These are phyloP conservation scores for Rhizopus sp. DNA, from an alignment of 371 early-diverging fungal genomes.

Conservation along the genomic window DNA sequence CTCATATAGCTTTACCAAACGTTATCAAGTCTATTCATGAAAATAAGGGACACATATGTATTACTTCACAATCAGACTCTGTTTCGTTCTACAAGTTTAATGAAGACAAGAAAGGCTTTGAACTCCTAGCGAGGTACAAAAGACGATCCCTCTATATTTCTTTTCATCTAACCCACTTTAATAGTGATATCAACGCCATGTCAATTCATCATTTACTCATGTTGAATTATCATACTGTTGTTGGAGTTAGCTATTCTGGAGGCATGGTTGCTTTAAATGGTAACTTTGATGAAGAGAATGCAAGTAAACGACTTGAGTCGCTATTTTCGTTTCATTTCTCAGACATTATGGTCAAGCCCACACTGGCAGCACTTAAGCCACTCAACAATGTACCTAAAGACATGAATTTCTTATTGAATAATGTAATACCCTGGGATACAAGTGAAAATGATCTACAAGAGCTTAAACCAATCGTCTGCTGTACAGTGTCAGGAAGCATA, in stretches of 20 bases:
- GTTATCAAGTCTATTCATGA: slow-evolving; percentile 41
- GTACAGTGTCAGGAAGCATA: slow-evolving; percentile 36
- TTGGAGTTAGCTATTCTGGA: slow-evolving; percentile 33
- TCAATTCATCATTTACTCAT: slow-evolving; percentile 32
- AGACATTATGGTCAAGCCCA: slow-evolving; percentile 34
- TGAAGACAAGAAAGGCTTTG: slow-evolving; percentile 16
- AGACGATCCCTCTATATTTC: not conserved
- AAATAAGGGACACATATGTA: slow-evolving; percentile 31
- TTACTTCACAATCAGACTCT: slow-evolving; percentile 38
- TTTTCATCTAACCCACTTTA: not conserved
- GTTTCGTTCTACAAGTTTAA: slow-evolving; percentile 37
- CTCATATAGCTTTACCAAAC: slow-evolving; percentile 28
- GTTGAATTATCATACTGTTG: slow-evolving; percentile 23
- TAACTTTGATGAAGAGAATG: slow-evolving; percentile 25
- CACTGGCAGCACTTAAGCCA: slow-evolving; percentile 21
- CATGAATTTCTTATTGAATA: not conserved
- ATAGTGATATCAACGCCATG: slow-evolving; percentile 33
- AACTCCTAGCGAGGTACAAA: slow-evolving; percentile 38
- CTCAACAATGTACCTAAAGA: slow-evolving; percentile 9
- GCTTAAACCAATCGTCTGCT: slow-evolving; percentile 31
- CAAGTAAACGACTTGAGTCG: slow-evolving; percentile 26
- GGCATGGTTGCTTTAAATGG: slow-evolving; percentile 35
- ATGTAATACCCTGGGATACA: slow-evolving; percentile 29
- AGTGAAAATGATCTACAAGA: not conserved
- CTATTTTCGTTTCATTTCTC: slow-evolving; percentile 39